Evolutionary conservation across 495 filamentous ascomycete genomes (phyloP), one percentile per base, ranked within the genome.

Genomic region (Patellaria atrata): DNA sequence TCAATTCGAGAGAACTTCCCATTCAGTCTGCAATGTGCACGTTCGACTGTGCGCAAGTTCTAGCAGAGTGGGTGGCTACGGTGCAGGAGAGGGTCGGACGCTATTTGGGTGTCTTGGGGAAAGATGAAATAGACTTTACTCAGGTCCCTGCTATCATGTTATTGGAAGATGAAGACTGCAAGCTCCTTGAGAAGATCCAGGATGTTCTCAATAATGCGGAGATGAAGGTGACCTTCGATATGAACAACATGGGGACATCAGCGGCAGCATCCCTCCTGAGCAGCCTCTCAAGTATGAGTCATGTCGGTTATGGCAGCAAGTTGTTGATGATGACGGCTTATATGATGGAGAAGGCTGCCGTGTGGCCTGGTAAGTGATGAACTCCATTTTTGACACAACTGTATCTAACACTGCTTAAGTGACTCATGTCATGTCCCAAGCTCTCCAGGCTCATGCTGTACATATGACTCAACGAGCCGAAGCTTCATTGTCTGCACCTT

Each of bases 41-140:
- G 9, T 92, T 94, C 52, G 89, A 97, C 49, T 96, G 89, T 48
- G 80, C 85, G n/a, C 84, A 93, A 50, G 84, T 97, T 0, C 73
- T 97, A 16, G 87, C 89, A 1, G 89, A 97, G 56, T 97, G 89
- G 89, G 71, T 91, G 26, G 79, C 80, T 10, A 93, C 87, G 0
- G 77, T 97, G 7, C 89, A 97, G 55, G 85, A 94, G 54, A 79
- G 89, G 7, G 82, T 94, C 30, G 91, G 87, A 0, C 71, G 76
- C 2, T 91, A 82, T 48, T 58, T 94, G 5, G 89, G 89, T 2
- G 70, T 94, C 5, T 68, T 97, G 12, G 85, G 89, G 17, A 76
- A 73, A 27, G 82, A 92, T 30, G 67, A 80, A 3, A 68, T 83
- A 30, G 82, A 94, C 50, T 63, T 80, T 27, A 64, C 63, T 2